A percentile compares a stretch with the other conserved stretches of the same genome.
These are phyloP conservation scores for Blastocystis sp. DNA, from an alignment of 352 stramenopile genomes.

Conservation along the genomic window DNA sequence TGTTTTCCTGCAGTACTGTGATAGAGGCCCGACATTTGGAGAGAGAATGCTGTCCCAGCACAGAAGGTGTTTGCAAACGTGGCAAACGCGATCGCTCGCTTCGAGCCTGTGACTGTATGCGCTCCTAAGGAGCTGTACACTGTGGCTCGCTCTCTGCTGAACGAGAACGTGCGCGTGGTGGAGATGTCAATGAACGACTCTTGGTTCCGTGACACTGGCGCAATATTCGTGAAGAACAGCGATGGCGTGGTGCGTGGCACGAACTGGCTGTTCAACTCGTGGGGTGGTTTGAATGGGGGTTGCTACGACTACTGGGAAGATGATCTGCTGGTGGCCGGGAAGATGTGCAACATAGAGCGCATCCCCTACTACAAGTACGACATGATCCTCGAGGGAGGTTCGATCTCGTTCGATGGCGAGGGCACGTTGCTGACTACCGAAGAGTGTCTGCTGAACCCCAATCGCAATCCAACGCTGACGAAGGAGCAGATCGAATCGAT, in stretches of 20 bases:
- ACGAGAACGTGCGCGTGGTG: slow-evolving; percentile 60
- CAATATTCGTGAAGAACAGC: slow-evolving; percentile 59
- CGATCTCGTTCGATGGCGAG: slow-evolving; percentile 70
- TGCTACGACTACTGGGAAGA: slow-evolving; percentile 63
- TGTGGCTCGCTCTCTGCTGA: slow-evolving; percentile 26
- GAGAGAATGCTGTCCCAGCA: slow-evolving; percentile 60
- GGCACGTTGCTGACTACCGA: slow-evolving; percentile 69
- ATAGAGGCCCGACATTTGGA: slow-evolving; percentile 64
- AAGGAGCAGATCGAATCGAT: slow-evolving; percentile 66
- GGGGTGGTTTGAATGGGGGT: slow-evolving; percentile 66
- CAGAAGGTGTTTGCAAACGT: slow-evolving; percentile 63
- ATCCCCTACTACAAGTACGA: slow-evolving; percentile 46
- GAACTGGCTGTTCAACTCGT: slow-evolving; percentile 71
- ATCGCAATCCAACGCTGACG: slow-evolving; percentile 67
- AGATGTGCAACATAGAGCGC: slow-evolving; percentile 60
- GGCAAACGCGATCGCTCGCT: slow-evolving; percentile 63
- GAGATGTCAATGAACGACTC: slow-evolving; percentile 67
- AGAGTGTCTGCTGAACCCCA: slow-evolving; percentile 69
- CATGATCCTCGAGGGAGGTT: slow-evolving; percentile 68
- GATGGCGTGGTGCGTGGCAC: slow-evolving; percentile 63
- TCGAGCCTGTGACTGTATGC: slow-evolving; percentile 64
- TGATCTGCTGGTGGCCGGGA: slow-evolving; percentile 65
- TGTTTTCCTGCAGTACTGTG: neutral
- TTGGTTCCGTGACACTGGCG: slow-evolving; percentile 68
- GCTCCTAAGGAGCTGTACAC: slow-evolving; percentile 53